Percentiles rank a stretch among this genome's conserved stretches.
These are phyloP conservation scores for Borealophlyctis nickersoniae DNA, from an alignment of 192 early-diverging fungal species.

Conservation along the genomic window DNA sequence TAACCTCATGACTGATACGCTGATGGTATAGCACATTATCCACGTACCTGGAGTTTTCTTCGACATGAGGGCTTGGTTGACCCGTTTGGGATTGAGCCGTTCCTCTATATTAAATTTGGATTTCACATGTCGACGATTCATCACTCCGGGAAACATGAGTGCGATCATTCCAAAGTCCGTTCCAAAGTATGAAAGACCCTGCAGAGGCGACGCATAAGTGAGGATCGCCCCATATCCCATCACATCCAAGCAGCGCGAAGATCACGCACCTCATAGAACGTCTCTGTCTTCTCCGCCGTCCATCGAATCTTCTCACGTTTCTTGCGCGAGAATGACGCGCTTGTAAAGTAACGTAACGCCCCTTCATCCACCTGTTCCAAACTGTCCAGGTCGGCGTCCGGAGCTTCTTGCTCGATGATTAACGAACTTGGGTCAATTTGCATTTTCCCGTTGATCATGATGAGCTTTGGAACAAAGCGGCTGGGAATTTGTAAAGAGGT, in stretches of 20 bases:
- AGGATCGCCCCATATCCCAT: background rate
- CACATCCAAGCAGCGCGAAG: background rate
- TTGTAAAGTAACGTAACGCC: conserved; percentile 21
- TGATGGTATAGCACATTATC: background rate
- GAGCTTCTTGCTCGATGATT: background rate
- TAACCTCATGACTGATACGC: background rate
- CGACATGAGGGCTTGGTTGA: conserved; percentile 19
- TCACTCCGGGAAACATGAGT: conserved; percentile 33
- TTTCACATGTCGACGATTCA: conserved; percentile 29
- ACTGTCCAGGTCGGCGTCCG: conserved; percentile 18
- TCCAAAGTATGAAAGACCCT: conserved; percentile 37
- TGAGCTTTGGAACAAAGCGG: background rate
- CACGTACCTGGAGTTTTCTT: conserved; percentile 11
- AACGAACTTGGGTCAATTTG: conserved; percentile 19
- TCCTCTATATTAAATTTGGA: conserved; percentile 34
- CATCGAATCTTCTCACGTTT: conserved; percentile 19
- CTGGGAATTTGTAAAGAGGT: conserved; percentile 1
- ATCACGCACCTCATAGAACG: conserved; percentile 29
- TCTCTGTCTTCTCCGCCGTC: conserved; percentile 24
- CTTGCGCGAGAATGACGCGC: conserved; percentile 22
- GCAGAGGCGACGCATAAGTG: background rate
- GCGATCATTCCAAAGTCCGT: conserved; percentile 35
- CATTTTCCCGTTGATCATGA: conserved; percentile 1
- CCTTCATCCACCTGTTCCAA: conserved; percentile 33
- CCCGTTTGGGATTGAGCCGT: conserved; percentile 7